Percentiles rank a stretch among this genome's conserved stretches.
These are phyloP conservation scores for Cadophora gregata DNA, from an alignment of 2,329 filamentous ascomycete species.

Conservation along the genomic window DNA sequence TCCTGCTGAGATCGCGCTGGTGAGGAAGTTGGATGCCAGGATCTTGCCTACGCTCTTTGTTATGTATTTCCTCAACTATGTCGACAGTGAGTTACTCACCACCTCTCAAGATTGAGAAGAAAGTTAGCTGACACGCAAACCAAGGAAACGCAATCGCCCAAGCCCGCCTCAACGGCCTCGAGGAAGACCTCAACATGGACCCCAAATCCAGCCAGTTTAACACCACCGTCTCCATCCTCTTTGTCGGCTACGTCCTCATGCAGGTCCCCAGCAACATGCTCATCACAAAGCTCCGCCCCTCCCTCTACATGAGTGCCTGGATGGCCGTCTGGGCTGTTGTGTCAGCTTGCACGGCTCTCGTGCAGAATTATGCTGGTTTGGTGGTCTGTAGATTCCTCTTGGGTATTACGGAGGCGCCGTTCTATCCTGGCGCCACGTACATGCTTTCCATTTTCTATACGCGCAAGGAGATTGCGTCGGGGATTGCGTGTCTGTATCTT, in stretches of 20 bases:
- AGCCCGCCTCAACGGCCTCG: constrained; percentile 59
- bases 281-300: constrained; percentile 48
- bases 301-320: constrained; percentile 42
- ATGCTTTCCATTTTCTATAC: constrained; percentile 61
- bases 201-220: constrained; percentile 53
- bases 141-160: constrained; percentile 61
- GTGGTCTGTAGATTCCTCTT: constrained; percentile 46
- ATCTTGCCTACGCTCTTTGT: constrained; percentile 50
- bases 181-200: constrained; percentile 55
- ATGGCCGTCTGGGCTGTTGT: constrained; percentile 52
- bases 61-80: constrained; percentile 37
- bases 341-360: constrained; percentile 46
- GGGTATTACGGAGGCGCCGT: constrained; percentile 38
- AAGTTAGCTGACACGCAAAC: neutral
- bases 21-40: constrained; percentile 47
- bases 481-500: constrained; percentile 53
- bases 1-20: constrained; percentile 46
- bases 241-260: constrained; percentile 55
- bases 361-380: constrained; percentile 47
- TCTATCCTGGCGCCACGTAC: constrained; percentile 56
- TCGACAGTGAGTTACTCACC: neutral
- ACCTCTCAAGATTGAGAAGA: no score
- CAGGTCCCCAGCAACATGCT: constrained; percentile 55
- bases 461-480: constrained; percentile 51
- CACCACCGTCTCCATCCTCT: constrained; percentile 55